These are phyloP conservation scores for Pythium folliculosum DNA, from an alignment of 352 stramenopile genomes.

Conservation along the genomic window DNA sequence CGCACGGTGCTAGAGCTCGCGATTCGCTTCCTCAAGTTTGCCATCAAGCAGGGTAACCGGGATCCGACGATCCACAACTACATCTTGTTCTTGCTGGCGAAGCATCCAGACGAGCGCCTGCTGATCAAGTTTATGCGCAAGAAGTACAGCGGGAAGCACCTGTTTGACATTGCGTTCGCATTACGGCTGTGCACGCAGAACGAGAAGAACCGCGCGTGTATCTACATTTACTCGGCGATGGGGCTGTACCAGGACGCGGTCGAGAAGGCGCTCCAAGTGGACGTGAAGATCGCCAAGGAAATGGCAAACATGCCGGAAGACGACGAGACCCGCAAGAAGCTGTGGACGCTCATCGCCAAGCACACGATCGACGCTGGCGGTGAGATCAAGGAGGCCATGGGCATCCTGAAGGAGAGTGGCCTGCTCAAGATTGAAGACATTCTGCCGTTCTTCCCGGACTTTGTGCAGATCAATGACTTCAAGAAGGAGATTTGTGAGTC, in stretches of 20 bases:
- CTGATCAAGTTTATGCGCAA: conserved; percentile 92
- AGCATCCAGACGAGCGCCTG: conserved; percentile 86
- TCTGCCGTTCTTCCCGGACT: conserved; percentile 94
- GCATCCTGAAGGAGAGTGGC: conserved; percentile 84
- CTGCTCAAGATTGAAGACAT: conserved; percentile 95
- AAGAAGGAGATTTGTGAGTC: conserved; percentile 95
- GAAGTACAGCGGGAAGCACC: conserved; percentile 81
- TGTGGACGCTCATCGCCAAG: conserved; percentile 94
- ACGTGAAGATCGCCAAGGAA: conserved; percentile 93
- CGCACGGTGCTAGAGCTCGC: conserved; percentile 86
- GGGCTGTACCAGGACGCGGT: conserved; percentile 92
- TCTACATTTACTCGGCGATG: conserved; percentile 95
- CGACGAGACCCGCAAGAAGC: conserved; percentile 88
- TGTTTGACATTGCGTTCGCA: conserved; percentile 93
- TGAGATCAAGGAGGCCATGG: conserved; percentile 85
- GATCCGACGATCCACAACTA: conserved; percentile 94
- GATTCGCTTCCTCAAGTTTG: conserved; percentile 93
- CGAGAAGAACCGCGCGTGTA: conserved; percentile 91
- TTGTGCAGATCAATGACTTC: conserved; percentile 95
- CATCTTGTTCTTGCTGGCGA: conserved; percentile 88
- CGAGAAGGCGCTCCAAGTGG: conserved; percentile 87
- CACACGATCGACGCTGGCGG: conserved; percentile 89
- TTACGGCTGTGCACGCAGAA: conserved; percentile 91
- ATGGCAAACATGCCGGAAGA: conserved; percentile 91
- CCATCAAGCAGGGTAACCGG: conserved; percentile 90